Percentiles rank a stretch among this genome's conserved stretches.
These are phyloP conservation scores for Backusella circina DNA, from an alignment of 192 early-diverging fungal species.

Conservation along the genomic window DNA sequence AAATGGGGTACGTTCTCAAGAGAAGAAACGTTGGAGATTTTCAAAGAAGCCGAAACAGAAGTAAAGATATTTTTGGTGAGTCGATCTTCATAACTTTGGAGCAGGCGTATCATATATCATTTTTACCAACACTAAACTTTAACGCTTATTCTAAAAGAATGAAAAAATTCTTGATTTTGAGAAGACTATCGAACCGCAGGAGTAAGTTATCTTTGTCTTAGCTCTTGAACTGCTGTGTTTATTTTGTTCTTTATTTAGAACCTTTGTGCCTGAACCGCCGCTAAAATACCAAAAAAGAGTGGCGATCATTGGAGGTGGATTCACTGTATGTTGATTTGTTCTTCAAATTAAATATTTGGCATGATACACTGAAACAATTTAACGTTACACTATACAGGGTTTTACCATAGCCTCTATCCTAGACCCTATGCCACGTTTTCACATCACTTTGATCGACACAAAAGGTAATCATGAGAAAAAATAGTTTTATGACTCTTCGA, in stretches of 20 bases:
- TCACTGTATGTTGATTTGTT: slow-evolving; percentile 21
- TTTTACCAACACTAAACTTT: not conserved
- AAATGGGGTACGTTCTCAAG: slow-evolving; percentile 10
- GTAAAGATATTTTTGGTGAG: slow-evolving; percentile 20
- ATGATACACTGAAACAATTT: not conserved
- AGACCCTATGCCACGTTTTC: slow-evolving; percentile 35
- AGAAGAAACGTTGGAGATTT: slow-evolving; percentile 1
- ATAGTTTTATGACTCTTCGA: no score
- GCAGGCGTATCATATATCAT: not conserved
- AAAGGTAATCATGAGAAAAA: slow-evolving; percentile 29
- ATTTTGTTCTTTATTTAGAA: not conserved
- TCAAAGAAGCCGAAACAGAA: slow-evolving; percentile 20
- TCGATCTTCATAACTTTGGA: not conserved
- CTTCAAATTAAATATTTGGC: not conserved
- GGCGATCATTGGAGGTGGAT: slow-evolving; percentile 39
- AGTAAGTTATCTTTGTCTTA: slow-evolving; percentile 5
- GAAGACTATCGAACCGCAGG: not conserved
- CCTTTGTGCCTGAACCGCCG: not conserved
- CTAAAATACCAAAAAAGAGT: slow-evolving; percentile 25
- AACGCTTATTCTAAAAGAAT: not conserved
- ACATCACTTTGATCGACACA: slow-evolving; percentile 34
- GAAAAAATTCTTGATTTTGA: slow-evolving; percentile 8
- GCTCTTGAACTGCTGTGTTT: not conserved
- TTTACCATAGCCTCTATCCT: slow-evolving; percentile 35
- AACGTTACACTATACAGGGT: slow-evolving; percentile 19